Base-by-base conservation (phyloP, 305 asterid species). In the Fraxinus floribunda region DNA sequence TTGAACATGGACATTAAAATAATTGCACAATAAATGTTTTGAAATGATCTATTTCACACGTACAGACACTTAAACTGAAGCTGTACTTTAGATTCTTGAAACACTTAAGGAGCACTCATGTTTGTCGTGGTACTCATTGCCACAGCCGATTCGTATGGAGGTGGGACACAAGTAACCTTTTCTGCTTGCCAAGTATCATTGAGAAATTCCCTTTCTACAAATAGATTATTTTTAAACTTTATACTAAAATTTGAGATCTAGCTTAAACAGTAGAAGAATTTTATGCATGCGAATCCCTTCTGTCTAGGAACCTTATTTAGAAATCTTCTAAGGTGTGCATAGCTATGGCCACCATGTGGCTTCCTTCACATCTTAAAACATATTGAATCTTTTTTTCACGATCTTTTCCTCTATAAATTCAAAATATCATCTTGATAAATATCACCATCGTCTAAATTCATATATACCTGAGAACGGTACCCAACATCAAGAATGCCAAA, bases 401-500 rank as follows among this genome's bases (percentile, higher is more conserved):
- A 68, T 68, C 2, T 29, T 66, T 68, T 68, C 34, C 74, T 29
- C 74, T 26, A 68, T 29, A 72, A 15, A 15, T 72, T 32, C 76
- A 6, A 34, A 70, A 16, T 9, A 68, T 29, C 74, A 29, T 68
- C 72, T 24, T 64, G 72, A 64, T 64, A 68, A 68, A 29, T 68
- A 70, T 13, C 22, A 29, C 8, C 11, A 72, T 18, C 13, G 32
- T 36, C 18, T 35, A 68, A 18, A 70, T 79, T 81, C 16, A 62
- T 32, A 71, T 64, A 68, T 88, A 95, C 99, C 99, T 88, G 88
- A 72, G 99, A 94, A 71, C 98, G 97, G 89, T 86, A 95, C 66
- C 99, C 99, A 75, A 94, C 98, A 89, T 95, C 98, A 88, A 95
- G 99, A 90, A 95, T 94, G 82, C 99, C 99, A 72, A 95, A 95